Base-by-base conservation (phyloP, 2,329 filamentous ascomycete genomes). In the Fusarium nelsonii region DNA sequence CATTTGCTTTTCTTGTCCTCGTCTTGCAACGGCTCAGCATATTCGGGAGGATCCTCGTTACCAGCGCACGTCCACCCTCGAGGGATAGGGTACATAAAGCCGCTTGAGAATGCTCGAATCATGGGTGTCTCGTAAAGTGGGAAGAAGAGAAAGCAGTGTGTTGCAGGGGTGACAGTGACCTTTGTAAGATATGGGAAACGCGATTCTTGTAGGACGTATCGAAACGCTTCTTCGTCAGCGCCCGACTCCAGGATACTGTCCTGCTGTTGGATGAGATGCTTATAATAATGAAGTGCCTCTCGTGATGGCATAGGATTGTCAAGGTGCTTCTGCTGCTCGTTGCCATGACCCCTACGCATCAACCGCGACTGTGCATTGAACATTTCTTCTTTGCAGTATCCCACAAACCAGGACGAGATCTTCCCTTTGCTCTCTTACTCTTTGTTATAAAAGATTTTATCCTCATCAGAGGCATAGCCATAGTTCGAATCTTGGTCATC, bases 101-200 rank as follows among this genome's bases (percentile, higher is more conserved):
- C 61, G 4, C 11, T 4, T 7, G 61, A 54, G 1, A 65, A 39
- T 10, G 16, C 40, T 9, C 61, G 37, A 6, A 65, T 55, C 44
- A 65, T 65, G 12, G 63, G 54, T 3, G 49, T 65, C 0, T 60
- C 0, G 1, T 65, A 65, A 0, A 65, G 39, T 3, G 63, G 55
- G 7, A 50, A 28, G 11, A 55, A 65, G 0, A 65, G 30, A 30
- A 51, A 50, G 0, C 61, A 54, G 26, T 66, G 61, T 1, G 44
- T 14, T 4, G 1, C 15, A 0, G 63, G 61, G 23, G 63, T 55
- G 7, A 66, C 2, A 0, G 49, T n/a, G 30, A 48, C 32, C 6
- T 16, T 65, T 1, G 4, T 60, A 2, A 66, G 49, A 1, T 33
- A 6, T 11, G 26, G 43, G 30, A 49, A 39, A 9, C 26, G 28